phyloP scores from a whole-genome alignment of 1,284 basidiomycete species.

The Hemileia vastatrix region DNA sequence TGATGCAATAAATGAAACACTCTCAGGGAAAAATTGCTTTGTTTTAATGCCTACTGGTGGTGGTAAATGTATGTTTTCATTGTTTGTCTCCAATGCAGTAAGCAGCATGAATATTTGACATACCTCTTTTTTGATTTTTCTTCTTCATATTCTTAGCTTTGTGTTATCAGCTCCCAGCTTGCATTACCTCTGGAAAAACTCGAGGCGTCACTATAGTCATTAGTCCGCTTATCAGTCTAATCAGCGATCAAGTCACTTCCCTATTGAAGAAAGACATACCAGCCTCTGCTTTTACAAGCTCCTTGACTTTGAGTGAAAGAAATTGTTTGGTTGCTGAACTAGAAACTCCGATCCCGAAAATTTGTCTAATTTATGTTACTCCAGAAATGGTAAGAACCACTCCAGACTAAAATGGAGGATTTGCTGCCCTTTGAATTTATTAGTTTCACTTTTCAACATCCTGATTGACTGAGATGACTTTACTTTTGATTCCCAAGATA shows the following conservation, averaged over 20 bases:
- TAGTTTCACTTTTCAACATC: not conserved
- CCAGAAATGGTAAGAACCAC: conserved; percentile 59
- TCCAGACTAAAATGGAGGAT: too few relatives aligned
- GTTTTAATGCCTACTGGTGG: conserved; percentile 96
- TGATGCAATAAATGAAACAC: conserved; percentile 70
- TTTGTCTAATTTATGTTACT: conserved; percentile 74
- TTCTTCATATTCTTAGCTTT: too few relatives aligned
- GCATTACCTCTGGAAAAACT: conserved; percentile 63
- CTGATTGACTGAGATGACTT: not conserved
- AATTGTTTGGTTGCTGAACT: conserved; percentile 48
- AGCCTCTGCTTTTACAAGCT: conserved; percentile 62
- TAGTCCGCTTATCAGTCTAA: conserved; percentile 78
- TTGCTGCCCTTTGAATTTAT: too few relatives aligned
- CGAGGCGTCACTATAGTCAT: conserved; percentile 78
- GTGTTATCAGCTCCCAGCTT: conserved; percentile 67
- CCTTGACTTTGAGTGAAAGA: conserved; percentile 48
- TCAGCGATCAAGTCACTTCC: conserved; percentile 75
- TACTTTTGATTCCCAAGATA: conserved; percentile 33
- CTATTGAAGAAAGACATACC: conserved; percentile 60
- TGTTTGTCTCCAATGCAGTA: too few relatives aligned
- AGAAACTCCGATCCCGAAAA: conserved; percentile 45
- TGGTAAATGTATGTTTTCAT: conserved; percentile 60
- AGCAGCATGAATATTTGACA: too few relatives aligned
- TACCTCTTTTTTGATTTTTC: too few relatives aligned
- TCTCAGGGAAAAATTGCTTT: conserved; percentile 76